A percentile compares a stretch with the other conserved stretches of the same genome.
Conservation (phyloP, 192 early-diverging fungal genomes). For the Nowakowskiella sp. region DNA sequence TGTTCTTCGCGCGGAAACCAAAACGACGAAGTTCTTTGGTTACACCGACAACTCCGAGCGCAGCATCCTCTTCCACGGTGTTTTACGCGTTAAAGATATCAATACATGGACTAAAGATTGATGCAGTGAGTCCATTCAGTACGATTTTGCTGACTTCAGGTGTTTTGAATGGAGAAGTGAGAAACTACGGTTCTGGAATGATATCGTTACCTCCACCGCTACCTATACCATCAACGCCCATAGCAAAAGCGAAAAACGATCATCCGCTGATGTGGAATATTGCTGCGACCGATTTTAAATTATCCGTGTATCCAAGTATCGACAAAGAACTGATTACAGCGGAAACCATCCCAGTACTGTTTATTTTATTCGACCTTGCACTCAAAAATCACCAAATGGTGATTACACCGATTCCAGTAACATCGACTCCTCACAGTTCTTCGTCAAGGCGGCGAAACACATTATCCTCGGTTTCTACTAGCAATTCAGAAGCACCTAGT, state of each 20-base stretch:
- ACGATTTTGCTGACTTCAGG: conserved; percentile 47
- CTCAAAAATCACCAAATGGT: no score
- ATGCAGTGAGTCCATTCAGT: conserved; percentile 53
- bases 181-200: conserved; percentile 35
- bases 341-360: no score
- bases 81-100: conserved; percentile 53
- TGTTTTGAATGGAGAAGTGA: conserved; percentile 47
- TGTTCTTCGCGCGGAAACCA: conserved; percentile 38
- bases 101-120: conserved; percentile 50
- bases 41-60: no score
- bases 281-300: neutral
- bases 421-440: no score
- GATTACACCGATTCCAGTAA: no score
- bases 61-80: conserved; percentile 6
- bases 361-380: no score
- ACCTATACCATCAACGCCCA: neutral
- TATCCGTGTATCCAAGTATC: neutral
- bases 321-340: no score
- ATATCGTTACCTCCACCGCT: conserved; percentile 4
- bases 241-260: no score
- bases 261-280: no score
- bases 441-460: no score
- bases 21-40: neutral
- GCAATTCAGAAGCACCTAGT: neutral
- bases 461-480: neutral